Conservation (phyloP, 768 basidiomycete species). For the Leccinum boreale region DNA sequence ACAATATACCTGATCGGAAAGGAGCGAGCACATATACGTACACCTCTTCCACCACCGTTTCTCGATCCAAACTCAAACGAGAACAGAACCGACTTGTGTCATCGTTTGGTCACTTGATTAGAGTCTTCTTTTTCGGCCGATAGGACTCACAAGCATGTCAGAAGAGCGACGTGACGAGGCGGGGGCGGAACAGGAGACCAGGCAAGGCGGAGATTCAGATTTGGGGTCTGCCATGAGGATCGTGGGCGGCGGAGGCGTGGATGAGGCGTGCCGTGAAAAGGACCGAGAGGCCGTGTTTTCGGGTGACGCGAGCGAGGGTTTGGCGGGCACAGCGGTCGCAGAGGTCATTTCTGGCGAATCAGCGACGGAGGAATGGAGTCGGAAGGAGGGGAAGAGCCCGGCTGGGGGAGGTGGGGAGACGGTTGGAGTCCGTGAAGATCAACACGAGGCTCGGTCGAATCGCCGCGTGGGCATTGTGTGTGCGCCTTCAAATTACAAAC, state of each 20-base stretch:
- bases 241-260: slow-evolving; percentile 22
- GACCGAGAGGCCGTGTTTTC: slow-evolving; percentile 18
- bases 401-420: slow-evolving; percentile 22
- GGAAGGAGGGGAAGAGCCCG: background rate
- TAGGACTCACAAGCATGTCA: slow-evolving; percentile 2
- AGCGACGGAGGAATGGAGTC: background rate
- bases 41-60: background rate
- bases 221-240: slow-evolving; percentile 24
- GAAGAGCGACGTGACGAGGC: background rate
- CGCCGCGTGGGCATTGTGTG: slow-evolving; percentile 43
- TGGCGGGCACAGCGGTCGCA: slow-evolving; percentile 8
- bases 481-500: slow-evolving; percentile 35
- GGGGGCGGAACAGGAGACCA: background rate
- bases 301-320: slow-evolving; percentile 17
- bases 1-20: slow-evolving; percentile 8
- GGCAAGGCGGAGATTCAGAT: slow-evolving; percentile 20
- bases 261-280: slow-evolving; percentile 20
- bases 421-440: slow-evolving; percentile 15
- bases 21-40: slow-evolving; percentile 2
- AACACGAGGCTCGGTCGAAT: slow-evolving; percentile 37
- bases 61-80: background rate
- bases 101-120: slow-evolving; percentile 2
- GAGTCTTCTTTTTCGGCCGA: slow-evolving; percentile 1
- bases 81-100: background rate
- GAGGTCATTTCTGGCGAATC: slow-evolving; percentile 7